Evolutionary conservation across 768 basidiomycete species (phyloP).

Genomic region (Mycena filopes): DNA sequence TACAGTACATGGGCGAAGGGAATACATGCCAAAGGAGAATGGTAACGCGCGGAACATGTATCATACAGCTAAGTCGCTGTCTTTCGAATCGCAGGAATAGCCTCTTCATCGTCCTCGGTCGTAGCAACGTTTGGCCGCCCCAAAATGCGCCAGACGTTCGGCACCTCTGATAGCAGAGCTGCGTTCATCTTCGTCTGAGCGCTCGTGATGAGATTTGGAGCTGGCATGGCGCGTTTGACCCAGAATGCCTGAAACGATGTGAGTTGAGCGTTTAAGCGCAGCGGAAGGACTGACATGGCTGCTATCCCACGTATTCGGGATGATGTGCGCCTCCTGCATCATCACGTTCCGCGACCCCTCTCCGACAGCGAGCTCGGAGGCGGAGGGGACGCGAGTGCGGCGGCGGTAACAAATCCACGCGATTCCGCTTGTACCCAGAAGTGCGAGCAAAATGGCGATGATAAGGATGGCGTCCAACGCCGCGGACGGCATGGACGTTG

Average conservation of each 20-base stretch:
- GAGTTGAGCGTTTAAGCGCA: not conserved
- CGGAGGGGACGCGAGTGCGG: not conserved
- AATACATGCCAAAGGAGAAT: conserved; percentile 4
- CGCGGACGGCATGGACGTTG: not conserved
- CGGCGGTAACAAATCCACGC: conserved; percentile 23
- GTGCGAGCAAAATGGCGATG: conserved; percentile 10
- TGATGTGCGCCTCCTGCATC: not conserved
- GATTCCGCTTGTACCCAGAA: not conserved
- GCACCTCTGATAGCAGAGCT: conserved; percentile 16
- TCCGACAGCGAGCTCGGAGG: not conserved
- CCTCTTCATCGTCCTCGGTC: not conserved
- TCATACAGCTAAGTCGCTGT: not conserved
- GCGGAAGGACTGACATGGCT: conserved; percentile 5
- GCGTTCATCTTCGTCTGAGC: conserved; percentile 13
- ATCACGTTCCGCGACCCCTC: not conserved
- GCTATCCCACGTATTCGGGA: conserved; percentile 9
- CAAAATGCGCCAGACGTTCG: conserved; percentile 22
- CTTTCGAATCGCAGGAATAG: not conserved
- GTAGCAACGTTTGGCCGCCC: conserved; percentile 26
- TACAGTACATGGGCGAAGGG: no score
- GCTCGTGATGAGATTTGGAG: not conserved
- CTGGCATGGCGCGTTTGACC: conserved; percentile 3
- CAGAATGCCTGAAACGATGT: conserved; percentile 15
- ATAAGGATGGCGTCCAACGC: conserved; percentile 5
- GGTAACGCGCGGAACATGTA: no score